Evolutionary conservation across 2,329 filamentous ascomycete species (phyloP).

Genomic region (Fusarium sp.): DNA sequence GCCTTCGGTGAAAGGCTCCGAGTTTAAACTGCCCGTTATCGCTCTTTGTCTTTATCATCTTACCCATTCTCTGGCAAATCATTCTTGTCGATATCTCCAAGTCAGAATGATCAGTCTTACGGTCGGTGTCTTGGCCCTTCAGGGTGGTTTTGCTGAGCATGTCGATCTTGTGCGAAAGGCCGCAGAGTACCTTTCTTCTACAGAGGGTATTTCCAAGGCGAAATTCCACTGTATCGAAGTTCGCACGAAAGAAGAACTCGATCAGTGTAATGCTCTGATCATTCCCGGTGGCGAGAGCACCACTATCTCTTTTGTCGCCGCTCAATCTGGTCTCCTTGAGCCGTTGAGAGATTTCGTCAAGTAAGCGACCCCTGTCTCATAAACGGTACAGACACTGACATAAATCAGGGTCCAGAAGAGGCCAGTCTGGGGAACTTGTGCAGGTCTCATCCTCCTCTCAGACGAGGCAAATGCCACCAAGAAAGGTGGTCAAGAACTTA

Average conservation of each 20-base stretch:
- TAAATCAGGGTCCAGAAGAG: conserved; percentile 72
- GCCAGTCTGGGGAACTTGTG: conserved; percentile 95
- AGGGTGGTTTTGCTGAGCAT: conserved; percentile 94
- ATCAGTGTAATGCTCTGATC: conserved; percentile 81
- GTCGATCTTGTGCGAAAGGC: conserved; percentile 78
- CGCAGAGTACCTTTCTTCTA: conserved; percentile 57
- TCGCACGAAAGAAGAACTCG: conserved; percentile 76
- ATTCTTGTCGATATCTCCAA: not conserved
- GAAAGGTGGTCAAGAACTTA: conserved; percentile 88
- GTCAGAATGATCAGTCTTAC: conserved; percentile 51
- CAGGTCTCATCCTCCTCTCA: conserved; percentile 89
- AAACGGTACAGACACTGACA: not conserved
- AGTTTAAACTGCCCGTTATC: conserved; percentile 24
- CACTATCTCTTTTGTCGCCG: conserved; percentile 88
- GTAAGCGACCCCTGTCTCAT: conserved; percentile 57
- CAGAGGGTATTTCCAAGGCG: conserved; percentile 31
- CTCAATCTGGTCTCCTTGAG: conserved; percentile 81
- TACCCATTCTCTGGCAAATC: not conserved
- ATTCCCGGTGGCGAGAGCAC: conserved; percentile 96
- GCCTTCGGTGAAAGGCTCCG: conserved; percentile 29
- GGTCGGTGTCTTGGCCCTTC: conserved; percentile 76
- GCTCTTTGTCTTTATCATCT: conserved; percentile 3
- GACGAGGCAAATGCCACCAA: conserved; percentile 90
- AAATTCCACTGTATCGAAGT: conserved; percentile 78
- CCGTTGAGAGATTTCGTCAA: conserved; percentile 91